These are phyloP conservation scores for Curvularia spicifera DNA, from an alignment of 2,329 filamentous ascomycete species.

Conservation along the genomic window DNA sequence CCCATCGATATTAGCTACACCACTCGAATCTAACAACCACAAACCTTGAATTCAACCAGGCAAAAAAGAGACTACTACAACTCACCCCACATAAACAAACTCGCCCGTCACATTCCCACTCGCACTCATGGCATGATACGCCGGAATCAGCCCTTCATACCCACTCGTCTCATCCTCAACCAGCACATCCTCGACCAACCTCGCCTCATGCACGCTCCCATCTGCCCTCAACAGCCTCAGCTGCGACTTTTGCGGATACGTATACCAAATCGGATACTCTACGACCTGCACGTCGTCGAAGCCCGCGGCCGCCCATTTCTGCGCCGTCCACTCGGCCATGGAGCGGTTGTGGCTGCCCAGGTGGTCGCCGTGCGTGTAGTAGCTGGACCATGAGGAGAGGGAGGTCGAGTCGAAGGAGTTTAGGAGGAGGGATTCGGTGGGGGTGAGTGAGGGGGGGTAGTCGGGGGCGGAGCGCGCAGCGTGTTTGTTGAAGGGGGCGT, in stretches of 20 bases:
- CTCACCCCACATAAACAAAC: slow-evolving; percentile 55
- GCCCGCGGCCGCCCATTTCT: slow-evolving; percentile 40
- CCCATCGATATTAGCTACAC: neutral
- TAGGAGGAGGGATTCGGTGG: slow-evolving; percentile 47
- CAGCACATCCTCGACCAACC: slow-evolving; percentile 43
- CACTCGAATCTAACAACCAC: neutral
- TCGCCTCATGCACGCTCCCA: slow-evolving; percentile 36
- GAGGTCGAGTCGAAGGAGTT: slow-evolving; percentile 51
- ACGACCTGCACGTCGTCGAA: slow-evolving; percentile 30
- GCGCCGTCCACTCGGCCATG: slow-evolving; percentile 46
- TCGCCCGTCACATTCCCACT: slow-evolving; percentile 55
- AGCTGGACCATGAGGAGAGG: slow-evolving; percentile 47
- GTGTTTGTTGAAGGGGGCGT: neutral
- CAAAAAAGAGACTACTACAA: neutral
- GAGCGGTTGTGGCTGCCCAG: slow-evolving; percentile 44
- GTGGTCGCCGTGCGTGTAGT: slow-evolving; percentile 49
- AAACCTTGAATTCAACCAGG: too few species aligned
- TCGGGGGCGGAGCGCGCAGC: slow-evolving; percentile 23
- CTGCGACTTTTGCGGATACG: slow-evolving; percentile 42
- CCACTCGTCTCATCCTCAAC: slow-evolving; percentile 43
- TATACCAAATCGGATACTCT: slow-evolving; percentile 50
- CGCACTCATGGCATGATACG: slow-evolving; percentile 57
- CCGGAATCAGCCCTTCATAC: slow-evolving; percentile 48
- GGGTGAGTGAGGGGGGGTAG: slow-evolving; percentile 43
- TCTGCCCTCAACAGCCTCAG: slow-evolving; percentile 40